Percentiles rank a stretch among this genome's conserved stretches.
phyloP scores from a whole-genome alignment of 192 early-diverging fungal genomes.

The Ambispora gerdemannii region DNA sequence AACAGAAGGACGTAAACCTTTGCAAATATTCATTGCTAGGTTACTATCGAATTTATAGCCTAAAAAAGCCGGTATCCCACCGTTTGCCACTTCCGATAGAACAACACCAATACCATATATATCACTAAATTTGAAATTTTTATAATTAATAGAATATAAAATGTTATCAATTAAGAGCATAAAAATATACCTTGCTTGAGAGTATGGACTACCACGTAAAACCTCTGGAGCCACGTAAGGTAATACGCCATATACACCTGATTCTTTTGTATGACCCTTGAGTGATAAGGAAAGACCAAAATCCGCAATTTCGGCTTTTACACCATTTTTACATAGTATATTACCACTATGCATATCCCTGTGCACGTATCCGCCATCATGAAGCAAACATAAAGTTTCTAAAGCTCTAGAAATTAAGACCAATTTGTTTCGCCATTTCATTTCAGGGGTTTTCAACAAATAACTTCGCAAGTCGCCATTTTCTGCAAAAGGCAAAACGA shows the following conservation, averaged over 20 bases:
- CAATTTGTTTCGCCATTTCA: not conserved
- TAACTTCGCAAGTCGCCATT: not conserved
- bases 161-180: too few species aligned
- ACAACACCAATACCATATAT: not conserved
- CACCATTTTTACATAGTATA: not conserved
- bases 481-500: not conserved
- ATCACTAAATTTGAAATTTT: not conserved
- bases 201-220: too few species aligned
- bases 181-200: too few species aligned
- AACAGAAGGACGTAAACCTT: not conserved
- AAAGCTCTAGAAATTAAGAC: not conserved
- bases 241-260: too few species aligned
- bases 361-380: not conserved
- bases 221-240: too few species aligned
- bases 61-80: not conserved
- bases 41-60: not conserved
- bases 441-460: not conserved
- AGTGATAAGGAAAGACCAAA: too few species aligned
- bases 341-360: constrained; percentile 7
- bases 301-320: too few species aligned
- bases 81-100: not conserved
- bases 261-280: too few species aligned
- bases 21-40: constrained; percentile 5
- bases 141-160: too few species aligned
- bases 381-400: not conserved